phyloP scores from a whole-genome alignment of 768 basidiomycete species.

The Boletus vermiculosoides region DNA sequence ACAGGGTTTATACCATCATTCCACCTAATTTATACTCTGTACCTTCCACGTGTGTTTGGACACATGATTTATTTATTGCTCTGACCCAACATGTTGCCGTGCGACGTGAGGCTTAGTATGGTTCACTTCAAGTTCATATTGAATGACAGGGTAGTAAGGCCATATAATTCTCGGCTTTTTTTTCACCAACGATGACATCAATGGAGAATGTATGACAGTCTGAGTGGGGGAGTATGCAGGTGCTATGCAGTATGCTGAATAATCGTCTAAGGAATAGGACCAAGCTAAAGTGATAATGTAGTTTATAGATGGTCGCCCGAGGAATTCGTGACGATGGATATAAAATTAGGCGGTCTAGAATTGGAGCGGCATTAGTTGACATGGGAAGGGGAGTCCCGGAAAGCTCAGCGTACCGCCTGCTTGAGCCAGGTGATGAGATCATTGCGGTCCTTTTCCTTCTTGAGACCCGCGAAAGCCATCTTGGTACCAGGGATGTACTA shows the following conservation, averaged over 20 bases:
- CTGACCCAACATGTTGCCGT: neutral
- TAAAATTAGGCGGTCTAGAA: constrained; percentile 29
- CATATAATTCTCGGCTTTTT: neutral
- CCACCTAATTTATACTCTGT: constrained; percentile 7
- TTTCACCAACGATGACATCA: neutral
- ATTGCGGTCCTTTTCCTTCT: constrained; percentile 97
- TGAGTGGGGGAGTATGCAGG: constrained; percentile 33
- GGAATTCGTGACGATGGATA: constrained; percentile 15
- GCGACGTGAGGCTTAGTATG: neutral
- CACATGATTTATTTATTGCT: constrained; percentile 9
- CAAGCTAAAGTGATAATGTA: constrained; percentile 22
- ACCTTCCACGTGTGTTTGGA: neutral
- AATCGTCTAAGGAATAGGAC: constrained; percentile 40
- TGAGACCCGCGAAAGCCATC: constrained; percentile 98
- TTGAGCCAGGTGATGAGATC: constrained; percentile 88
- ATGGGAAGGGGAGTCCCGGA: neutral
- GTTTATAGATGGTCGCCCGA: constrained; percentile 2
- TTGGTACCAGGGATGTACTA: constrained; percentile 96
- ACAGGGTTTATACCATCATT: neutral
- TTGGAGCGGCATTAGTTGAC: neutral
- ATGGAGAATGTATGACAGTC: constrained; percentile 15
- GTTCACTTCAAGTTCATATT: neutral
- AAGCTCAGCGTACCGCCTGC: constrained; percentile 53
- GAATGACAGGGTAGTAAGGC: neutral
- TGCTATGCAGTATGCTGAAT: constrained; percentile 22